phyloP scores from a whole-genome alignment of 176 grass and related monocot species.

The Thalia dealbata region DNA sequence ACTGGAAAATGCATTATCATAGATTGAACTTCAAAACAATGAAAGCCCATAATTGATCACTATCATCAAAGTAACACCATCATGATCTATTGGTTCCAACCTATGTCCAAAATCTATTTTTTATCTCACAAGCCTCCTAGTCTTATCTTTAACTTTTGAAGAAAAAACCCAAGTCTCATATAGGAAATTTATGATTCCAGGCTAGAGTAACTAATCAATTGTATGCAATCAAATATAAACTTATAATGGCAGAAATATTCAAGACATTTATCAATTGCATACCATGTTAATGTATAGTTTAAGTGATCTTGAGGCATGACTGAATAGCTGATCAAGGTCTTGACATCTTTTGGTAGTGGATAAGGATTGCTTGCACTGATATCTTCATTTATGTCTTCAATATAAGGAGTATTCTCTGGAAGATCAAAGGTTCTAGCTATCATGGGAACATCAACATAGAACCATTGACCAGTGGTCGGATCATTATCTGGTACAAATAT shows the following conservation, averaged over 20 bases:
- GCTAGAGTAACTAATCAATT: neutral
- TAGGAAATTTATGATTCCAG: too few relatives aligned
- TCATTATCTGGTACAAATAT: slow-evolving; percentile 97
- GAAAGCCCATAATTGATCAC: too few relatives aligned
- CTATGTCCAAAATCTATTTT: too few relatives aligned
- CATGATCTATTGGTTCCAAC: too few relatives aligned
- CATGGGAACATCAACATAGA: slow-evolving; percentile 80
- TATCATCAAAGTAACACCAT: too few relatives aligned
- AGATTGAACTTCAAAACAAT: too few relatives aligned
- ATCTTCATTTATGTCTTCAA: slow-evolving; percentile 78
- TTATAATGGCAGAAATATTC: neutral
- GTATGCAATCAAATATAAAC: neutral
- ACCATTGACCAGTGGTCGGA: slow-evolving; percentile 73
- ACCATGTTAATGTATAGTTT: slow-evolving; percentile 84
- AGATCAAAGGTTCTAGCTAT: slow-evolving; percentile 61
- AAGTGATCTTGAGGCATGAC: slow-evolving; percentile 94
- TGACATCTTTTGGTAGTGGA: slow-evolving; percentile 91
- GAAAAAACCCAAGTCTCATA: too few relatives aligned
- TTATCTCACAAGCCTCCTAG: too few relatives aligned
- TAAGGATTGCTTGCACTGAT: slow-evolving; percentile 59
- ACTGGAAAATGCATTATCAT: too few relatives aligned
- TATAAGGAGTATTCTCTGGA: slow-evolving; percentile 61
- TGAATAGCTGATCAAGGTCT: slow-evolving; percentile 64
- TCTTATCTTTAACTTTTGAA: too few relatives aligned
- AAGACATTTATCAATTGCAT: slow-evolving; percentile 1